Evolutionary conservation across 805 yeast genomes (phyloP).

Genomic region (Yamadazyma ubonensis): DNA sequence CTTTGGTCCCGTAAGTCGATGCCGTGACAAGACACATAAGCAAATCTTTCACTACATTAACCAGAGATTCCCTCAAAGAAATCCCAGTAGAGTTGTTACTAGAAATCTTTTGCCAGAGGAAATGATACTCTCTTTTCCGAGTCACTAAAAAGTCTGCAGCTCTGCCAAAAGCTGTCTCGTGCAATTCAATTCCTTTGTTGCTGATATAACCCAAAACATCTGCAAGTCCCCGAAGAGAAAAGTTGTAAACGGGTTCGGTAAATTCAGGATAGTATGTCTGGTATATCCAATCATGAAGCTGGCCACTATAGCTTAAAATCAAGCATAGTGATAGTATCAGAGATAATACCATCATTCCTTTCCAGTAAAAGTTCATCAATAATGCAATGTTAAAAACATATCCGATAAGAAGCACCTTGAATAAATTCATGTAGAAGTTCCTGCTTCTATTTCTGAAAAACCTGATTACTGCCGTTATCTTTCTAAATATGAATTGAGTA

Average conservation of each 20-base stretch:
- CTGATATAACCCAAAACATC: background rate
- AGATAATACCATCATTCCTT: background rate
- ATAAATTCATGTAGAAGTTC: background rate
- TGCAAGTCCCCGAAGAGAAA: background rate
- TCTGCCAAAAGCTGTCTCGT: no score
- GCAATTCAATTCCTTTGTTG: background rate
- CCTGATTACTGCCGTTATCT: background rate
- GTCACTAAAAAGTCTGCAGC: constrained; percentile 14
- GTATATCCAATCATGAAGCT: background rate
- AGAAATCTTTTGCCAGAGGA: constrained; percentile 1
- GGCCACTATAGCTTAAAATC: background rate
- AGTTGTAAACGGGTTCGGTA: background rate
- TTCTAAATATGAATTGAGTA: background rate
- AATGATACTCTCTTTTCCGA: constrained; percentile 26
- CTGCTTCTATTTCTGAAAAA: background rate
- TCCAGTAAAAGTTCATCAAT: background rate
- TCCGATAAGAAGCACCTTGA: background rate
- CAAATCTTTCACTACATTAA: constrained; percentile 20
- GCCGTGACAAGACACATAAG: constrained; percentile 18
- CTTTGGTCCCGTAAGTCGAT: constrained; percentile 17
- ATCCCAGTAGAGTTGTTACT: background rate
- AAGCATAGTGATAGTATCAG: background rate
- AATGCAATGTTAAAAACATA: background rate
- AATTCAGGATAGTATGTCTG: background rate
- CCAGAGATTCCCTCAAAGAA: constrained; percentile 8